phyloP scores from a whole-genome alignment of 176 grass and related monocot species.

The Juncus effusus region DNA sequence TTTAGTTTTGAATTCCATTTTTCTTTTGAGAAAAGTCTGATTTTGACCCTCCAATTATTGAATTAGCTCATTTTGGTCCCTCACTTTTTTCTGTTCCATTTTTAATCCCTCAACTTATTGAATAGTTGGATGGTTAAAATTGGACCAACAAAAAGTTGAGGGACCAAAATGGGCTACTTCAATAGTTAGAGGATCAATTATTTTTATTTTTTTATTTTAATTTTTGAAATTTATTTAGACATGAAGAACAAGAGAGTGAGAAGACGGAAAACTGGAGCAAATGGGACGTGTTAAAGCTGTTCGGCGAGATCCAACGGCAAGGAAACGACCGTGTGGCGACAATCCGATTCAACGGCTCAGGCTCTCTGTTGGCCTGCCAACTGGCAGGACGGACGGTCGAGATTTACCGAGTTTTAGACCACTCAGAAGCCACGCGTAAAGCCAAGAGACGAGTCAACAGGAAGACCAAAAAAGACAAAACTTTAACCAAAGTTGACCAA shows the following conservation, averaged over 20 bases:
- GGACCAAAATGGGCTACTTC: no score
- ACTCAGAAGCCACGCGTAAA: constrained; percentile 54
- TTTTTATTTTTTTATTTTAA: no score
- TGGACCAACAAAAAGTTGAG: no score
- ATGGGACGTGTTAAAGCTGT: constrained; percentile 84
- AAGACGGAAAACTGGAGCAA: constrained; percentile 58
- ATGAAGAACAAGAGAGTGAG: constrained; percentile 18
- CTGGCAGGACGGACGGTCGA: constrained; percentile 69
- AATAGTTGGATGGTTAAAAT: no score
- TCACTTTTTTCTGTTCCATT: no score
- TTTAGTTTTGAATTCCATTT: no score
- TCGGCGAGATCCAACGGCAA: constrained; percentile 83
- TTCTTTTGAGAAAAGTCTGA: no score
- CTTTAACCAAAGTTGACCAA: constrained; percentile 29
- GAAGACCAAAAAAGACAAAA: constrained; percentile 68
- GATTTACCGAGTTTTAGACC: constrained; percentile 79
- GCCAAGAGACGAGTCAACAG: constrained; percentile 74
- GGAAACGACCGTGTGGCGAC: constrained; percentile 73
- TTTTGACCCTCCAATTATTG: no score
- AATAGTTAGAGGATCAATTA: no score
- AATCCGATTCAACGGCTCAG: constrained; percentile 62
- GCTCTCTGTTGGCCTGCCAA: constrained; percentile 75
- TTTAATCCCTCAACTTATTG: no score
- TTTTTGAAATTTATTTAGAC: no score
- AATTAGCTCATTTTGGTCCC: no score